A percentile compares a stretch with the other conserved stretches of the same genome.
phyloP scores from a whole-genome alignment of 805 yeast species.

The Danielozyma ontarioensis region DNA sequence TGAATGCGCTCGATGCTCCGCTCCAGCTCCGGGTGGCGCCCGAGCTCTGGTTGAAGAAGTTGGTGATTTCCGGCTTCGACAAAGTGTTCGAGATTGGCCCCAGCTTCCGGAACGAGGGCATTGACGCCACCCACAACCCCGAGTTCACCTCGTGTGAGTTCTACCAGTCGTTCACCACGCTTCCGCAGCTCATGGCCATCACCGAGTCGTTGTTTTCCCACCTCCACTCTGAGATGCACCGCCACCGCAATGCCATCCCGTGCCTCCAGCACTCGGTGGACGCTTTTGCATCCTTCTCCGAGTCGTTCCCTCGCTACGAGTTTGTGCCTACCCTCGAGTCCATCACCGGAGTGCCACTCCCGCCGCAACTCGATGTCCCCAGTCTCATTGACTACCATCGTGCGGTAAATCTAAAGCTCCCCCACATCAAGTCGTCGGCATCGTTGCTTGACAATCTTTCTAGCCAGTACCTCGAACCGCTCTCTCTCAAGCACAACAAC shows the following conservation, averaged over 20 bases:
- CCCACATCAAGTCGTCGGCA: slow-evolving; percentile 44
- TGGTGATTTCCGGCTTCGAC: slow-evolving; percentile 82
- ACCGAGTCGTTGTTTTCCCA: slow-evolving; percentile 54
- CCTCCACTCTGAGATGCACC: slow-evolving; percentile 20
- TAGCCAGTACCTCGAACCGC: slow-evolving; percentile 58
- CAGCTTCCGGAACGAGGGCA: slow-evolving; percentile 86
- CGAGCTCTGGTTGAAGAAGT: slow-evolving; percentile 84
- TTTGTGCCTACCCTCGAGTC: slow-evolving; percentile 61
- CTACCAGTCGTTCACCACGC: slow-evolving; percentile 64
- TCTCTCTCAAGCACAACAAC: slow-evolving; percentile 30
- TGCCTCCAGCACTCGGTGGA: background rate
- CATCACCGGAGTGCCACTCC: slow-evolving; percentile 46
- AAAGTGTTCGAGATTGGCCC: slow-evolving; percentile 82
- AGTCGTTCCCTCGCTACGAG: slow-evolving; percentile 41
- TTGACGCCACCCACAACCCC: slow-evolving; percentile 90
- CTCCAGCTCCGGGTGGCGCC: slow-evolving; percentile 86
- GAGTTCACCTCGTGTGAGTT: slow-evolving; percentile 91
- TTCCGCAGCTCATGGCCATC: slow-evolving; percentile 60
- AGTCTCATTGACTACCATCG: slow-evolving; percentile 37
- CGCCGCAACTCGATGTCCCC: slow-evolving; percentile 36
- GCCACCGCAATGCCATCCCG: background rate
- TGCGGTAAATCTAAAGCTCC: slow-evolving; percentile 29
- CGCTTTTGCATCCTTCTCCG: slow-evolving; percentile 17
- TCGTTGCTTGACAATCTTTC: slow-evolving; percentile 64
- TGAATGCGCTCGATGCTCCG: slow-evolving; percentile 30